These are phyloP conservation scores for Dipteronia dyeriana DNA, from an alignment of 345 rosid species.

Conservation along the genomic window DNA sequence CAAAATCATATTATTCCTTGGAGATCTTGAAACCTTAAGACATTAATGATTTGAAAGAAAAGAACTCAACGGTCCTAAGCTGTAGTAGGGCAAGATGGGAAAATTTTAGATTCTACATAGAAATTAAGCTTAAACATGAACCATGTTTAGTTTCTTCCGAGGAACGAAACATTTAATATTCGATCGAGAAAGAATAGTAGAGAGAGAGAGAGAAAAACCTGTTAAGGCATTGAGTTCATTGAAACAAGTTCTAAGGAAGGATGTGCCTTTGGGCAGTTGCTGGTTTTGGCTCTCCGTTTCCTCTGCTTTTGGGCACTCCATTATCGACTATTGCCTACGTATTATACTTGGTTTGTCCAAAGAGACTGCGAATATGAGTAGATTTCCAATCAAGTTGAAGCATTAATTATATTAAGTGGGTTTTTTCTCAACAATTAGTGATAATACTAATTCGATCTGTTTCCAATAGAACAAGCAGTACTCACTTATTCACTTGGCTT, in stretches of 20 bases:
- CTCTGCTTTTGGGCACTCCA: conserved; percentile 18
- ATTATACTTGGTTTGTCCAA: not conserved
- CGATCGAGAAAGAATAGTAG: not conserved
- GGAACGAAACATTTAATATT: too few species aligned
- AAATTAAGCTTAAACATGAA: not conserved
- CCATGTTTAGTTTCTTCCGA: not conserved
- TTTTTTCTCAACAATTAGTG: not conserved
- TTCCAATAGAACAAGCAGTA: not conserved
- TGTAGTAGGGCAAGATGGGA: not conserved
- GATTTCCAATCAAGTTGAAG: conserved; percentile 32
- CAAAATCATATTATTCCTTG: not conserved
- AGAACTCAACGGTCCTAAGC: not conserved
- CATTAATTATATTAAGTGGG: not conserved
- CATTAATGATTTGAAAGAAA: not conserved
- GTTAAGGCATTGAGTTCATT: conserved; percentile 67
- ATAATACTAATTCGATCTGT: not conserved
- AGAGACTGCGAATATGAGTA: conserved; percentile 47
- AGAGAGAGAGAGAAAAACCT: too few species aligned
- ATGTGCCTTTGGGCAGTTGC: conserved; percentile 42
- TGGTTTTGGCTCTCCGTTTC: conserved; percentile 45
- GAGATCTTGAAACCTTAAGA: too few species aligned
- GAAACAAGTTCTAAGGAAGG: conserved; percentile 63
- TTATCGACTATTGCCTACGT: conserved; percentile 8
- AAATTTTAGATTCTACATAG: not conserved
- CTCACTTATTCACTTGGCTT: not conserved